Conservation (phyloP, 768 basidiomycete species). For the Phlegmacium glaucopus region DNA sequence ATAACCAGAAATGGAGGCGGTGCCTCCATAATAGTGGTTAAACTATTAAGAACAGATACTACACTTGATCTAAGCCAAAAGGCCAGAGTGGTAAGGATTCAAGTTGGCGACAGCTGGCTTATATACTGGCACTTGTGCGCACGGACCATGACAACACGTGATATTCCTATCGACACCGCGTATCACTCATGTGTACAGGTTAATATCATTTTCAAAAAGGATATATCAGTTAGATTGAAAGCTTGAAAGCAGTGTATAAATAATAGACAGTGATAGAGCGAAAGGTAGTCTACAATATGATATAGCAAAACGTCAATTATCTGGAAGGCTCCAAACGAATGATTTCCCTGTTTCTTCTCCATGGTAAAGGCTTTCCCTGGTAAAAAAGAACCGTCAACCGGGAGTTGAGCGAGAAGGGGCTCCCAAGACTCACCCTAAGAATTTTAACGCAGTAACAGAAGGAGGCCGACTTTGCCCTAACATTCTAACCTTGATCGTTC, state of each 20-base stretch:
- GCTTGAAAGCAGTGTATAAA: neutral
- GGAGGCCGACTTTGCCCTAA: conserved; percentile 41
- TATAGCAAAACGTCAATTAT: conserved; percentile 23
- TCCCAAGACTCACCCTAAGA: conserved; percentile 58
- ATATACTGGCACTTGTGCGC: conserved; percentile 27
- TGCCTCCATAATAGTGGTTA: conserved; percentile 63
- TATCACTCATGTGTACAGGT: too few relatives aligned
- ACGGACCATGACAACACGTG: conserved; percentile 32
- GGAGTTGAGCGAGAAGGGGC: neutral
- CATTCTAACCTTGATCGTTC: conserved; percentile 60
- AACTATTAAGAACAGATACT: conserved; percentile 95
- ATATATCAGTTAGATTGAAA: too few relatives aligned
- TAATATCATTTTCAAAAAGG: too few relatives aligned
- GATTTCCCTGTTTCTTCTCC: conserved; percentile 64
- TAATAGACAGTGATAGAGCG: neutral
- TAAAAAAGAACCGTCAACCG: neutral
- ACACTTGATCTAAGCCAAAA: conserved; percentile 98
- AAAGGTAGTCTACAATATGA: neutral
- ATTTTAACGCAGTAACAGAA: conserved; percentile 74
- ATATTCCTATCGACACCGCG: too few relatives aligned
- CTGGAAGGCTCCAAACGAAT: conserved; percentile 56
- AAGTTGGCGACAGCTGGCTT: conserved; percentile 10
- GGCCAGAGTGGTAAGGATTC: conserved; percentile 79
- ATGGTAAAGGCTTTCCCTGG: conserved; percentile 57
- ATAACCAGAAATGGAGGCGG: conserved; percentile 50